Evolutionary conservation across 805 yeast species (phyloP), one percentile per base, ranked within the genome.

Genomic region (Pichia thaimueangensis): DNA sequence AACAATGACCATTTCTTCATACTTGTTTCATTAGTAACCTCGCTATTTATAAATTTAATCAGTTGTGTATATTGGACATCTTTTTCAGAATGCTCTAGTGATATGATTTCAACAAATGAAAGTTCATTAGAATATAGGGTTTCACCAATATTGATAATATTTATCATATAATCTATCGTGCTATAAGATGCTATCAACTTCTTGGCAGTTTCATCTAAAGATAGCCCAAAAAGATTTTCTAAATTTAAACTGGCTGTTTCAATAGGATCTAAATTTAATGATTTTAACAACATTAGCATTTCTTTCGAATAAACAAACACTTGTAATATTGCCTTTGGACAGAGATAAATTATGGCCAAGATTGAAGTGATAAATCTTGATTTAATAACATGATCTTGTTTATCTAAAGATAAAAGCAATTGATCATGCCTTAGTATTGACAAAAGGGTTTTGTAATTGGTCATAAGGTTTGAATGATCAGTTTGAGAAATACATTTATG

Each of bases 71-170:
- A 30, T 41, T 62, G 67, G 4, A n/a, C 44, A 1, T 43, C 19
- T 16, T 36, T 28, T 5, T 43, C 38, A 1, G 56, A 30, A 8
- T 48, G 45, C 11, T 56, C 47, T 8, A 62, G 45, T 8, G 42
- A 31, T 9, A 50, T 44, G 8, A 62, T 49, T 30, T 60, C 53
- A n/a, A 45, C 34, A 13, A 62, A 39, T 0, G 65, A 49, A 4
- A 60, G 36, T 7, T 49, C 54, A 36, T 54, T 60, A 1, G 56
- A 51, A 32, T 51, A 53, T 9, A 62, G 41, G 21, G 61, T 42
- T 43, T 60, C 60, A 11, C 55, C 60, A 9, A 56, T 49, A 32
- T 57, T 59, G 20, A 62, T 55, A n/a, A 45, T 42, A 23, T 49
- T 49, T 5, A 45, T 37, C 21, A 58, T 41, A 1, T 33, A 35